Percentiles rank a stretch among this genome's conserved stretches.
phyloP scores from a whole-genome alignment of 2,329 filamentous ascomycete species.

The Neodidymelliopsis sp. region DNA sequence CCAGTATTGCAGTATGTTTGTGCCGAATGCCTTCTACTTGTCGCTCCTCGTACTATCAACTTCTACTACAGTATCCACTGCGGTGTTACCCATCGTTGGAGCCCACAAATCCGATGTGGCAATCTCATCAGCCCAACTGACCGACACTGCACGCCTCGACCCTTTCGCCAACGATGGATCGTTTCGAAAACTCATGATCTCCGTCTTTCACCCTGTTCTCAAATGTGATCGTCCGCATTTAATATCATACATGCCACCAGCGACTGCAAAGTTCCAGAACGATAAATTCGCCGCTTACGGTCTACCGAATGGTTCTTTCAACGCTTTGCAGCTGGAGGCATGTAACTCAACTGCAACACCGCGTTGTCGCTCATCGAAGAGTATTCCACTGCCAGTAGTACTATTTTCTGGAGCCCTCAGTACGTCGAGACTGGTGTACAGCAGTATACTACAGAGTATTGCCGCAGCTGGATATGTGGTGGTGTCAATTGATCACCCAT shows the following conservation, averaged over 20 bases:
- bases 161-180: conserved; percentile 29
- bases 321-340: conserved; percentile 24
- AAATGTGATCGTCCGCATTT: conserved; percentile 18
- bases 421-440: conserved; percentile 54
- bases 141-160: conserved; percentile 28
- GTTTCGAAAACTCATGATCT: conserved; percentile 32
- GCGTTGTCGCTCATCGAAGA: background rate
- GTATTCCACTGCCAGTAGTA: conserved; percentile 31
- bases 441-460: conserved; percentile 54
- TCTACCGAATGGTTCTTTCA: conserved; percentile 36
- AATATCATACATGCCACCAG: conserved; percentile 33
- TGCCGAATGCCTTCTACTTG: background rate
- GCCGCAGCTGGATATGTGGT: conserved; percentile 59
- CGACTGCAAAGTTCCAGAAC: conserved; percentile 30
- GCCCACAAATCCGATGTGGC: conserved; percentile 20
- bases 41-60: conserved; percentile 1
- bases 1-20: background rate
- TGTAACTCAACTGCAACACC: conserved; percentile 14
- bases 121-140: conserved; percentile 23
- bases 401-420: conserved; percentile 59
- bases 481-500: conserved; percentile 60
- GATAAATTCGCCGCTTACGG: conserved; percentile 34
- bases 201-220: conserved; percentile 31
- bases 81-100: conserved; percentile 23
- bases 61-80: conserved; percentile 2